Evolutionary conservation across 2,329 filamentous ascomycete genomes (phyloP), one percentile per base, ranked within the genome.

Genomic region (Colletotrichum zoysiae): DNA sequence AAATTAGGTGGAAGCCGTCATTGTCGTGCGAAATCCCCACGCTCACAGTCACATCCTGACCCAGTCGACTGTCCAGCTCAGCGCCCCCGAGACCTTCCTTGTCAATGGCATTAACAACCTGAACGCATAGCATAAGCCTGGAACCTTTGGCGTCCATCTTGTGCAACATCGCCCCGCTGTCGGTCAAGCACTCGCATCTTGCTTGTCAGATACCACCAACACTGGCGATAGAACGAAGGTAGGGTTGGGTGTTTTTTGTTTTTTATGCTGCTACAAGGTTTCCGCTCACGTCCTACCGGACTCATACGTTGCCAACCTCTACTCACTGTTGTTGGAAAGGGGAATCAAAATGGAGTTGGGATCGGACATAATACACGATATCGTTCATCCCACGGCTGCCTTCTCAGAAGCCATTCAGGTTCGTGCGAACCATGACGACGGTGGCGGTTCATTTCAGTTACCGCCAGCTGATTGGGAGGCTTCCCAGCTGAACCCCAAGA

Each of bases 401-500:
- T 89, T 86, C 48, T 55, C 66, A 33, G 66, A 58, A 51, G 23
- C 46, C 38, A n/a, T 50, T 18, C 46, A 16, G 26, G 16, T 11
- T 23, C 53, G 44, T 6, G 44, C 33, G 20, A 33, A 38, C 40
- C 51, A 59, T 23, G 33, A 38, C 46, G 60, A 56, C 61, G 26
- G 35, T 50, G 53, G 42, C 59, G 42, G 51, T 33, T 18, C 59
- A 59, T 11, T 40, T 9, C 44, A 63, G 65, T 67, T 48, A 16
- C 53, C 23, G 18, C 33, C 65, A 23, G 59, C 57, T 40, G 61
- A 75, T 18, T 90, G 88, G 88, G 77, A 79, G 16, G 72, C 77
- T 3, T 90, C 88, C 6, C 78, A 82, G 51, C 81, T 90, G 53
- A 91, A 91, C 73, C 89, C 88, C 9, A 89, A 88, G 77, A 90